Base-by-base conservation (phyloP, 2,329 filamentous ascomycete genomes). In the Apiospora malaysiana region DNA sequence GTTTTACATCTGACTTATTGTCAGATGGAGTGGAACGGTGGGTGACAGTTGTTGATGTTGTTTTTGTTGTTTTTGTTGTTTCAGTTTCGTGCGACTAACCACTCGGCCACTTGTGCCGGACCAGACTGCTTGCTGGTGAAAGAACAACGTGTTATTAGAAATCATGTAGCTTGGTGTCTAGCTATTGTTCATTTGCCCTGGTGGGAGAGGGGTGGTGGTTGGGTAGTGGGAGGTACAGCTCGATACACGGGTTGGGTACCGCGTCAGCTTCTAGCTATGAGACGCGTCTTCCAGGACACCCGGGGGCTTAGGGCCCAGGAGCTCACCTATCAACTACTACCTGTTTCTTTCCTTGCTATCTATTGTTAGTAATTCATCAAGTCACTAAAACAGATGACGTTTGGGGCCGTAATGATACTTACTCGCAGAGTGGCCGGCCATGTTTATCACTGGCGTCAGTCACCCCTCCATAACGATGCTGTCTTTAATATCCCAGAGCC, bases 61-160 rank as follows among this genome's bases (percentile, higher is more conserved):
- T 18, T 18, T 2, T 46, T 37, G 51, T 49, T 25, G 51, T 59
- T 6, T 6, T 9, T 59, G 51, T 37, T 59, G 51, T 59, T 37
- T 59, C 27, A 16, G 40, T 21, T 46, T 59, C 27, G 27, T 59
- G 18, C 27, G 51, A 37, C 21, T 59, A 8, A 59, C 51, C 51
- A 59, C 51, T 37, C 25, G 51, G 51, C 51, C 51, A 59, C 14
- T 16, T 16, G 27, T 4, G 18, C 51, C 27, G 51, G 27, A 59
- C 51, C 51, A 21, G 51, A 59, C 51, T 59, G 51, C 27, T 51
- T 59, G 51, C 51, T 59, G 51, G 21, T 59, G 16, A 21, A 16
- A 37, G 9, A 37, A 3, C 14, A 8, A 14, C 5, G 18, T 59
- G 51, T 12, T 59, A 21, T 59, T 37, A 10, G 16, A 16, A 59